Conservation (phyloP, 1,284 basidiomycete genomes). For the Malassezia pachydermatis region DNA sequence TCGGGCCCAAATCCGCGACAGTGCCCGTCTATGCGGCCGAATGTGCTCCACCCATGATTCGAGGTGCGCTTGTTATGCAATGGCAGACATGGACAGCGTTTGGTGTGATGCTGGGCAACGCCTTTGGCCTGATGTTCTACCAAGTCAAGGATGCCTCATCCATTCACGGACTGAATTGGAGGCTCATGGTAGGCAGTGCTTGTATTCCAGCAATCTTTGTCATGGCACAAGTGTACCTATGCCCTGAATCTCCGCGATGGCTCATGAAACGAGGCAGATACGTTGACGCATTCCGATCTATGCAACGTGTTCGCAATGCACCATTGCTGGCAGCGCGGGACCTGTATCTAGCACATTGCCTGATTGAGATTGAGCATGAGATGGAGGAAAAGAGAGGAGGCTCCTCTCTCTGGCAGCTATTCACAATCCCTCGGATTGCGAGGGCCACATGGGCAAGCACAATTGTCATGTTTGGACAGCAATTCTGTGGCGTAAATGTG, state of each 20-base stretch:
- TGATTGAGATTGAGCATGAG: constrained; percentile 54
- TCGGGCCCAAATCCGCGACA: constrained; percentile 59
- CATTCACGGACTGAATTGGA: constrained; percentile 16
- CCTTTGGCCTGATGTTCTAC: constrained; percentile 18
- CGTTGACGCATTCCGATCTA: constrained; percentile 57
- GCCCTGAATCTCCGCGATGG: constrained; percentile 38
- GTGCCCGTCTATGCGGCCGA: constrained; percentile 49
- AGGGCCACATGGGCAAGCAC: constrained; percentile 56
- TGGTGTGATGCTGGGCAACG: constrained; percentile 60
- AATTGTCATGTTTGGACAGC: constrained; percentile 30
- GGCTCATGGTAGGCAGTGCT: constrained; percentile 22
- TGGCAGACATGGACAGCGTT: constrained; percentile 64
- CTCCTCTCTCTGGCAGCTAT: constrained; percentile 57
- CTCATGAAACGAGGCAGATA: constrained; percentile 21
- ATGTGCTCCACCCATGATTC: constrained; percentile 58
- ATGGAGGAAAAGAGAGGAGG: constrained; percentile 51
- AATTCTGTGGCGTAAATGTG: constrained; percentile 29
- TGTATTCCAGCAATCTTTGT: constrained; percentile 12
- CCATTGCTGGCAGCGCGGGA: constrained; percentile 65
- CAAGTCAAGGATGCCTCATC: constrained; percentile 2
- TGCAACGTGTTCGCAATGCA: constrained; percentile 59
- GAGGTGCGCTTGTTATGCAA: constrained; percentile 69
- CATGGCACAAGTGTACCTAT: constrained; percentile 23
- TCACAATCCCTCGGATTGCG: constrained; percentile 49
- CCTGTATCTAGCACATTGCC: constrained; percentile 54